phyloP scores from a whole-genome alignment of 805 yeast genomes.

The Saturnispora bothae region DNA sequence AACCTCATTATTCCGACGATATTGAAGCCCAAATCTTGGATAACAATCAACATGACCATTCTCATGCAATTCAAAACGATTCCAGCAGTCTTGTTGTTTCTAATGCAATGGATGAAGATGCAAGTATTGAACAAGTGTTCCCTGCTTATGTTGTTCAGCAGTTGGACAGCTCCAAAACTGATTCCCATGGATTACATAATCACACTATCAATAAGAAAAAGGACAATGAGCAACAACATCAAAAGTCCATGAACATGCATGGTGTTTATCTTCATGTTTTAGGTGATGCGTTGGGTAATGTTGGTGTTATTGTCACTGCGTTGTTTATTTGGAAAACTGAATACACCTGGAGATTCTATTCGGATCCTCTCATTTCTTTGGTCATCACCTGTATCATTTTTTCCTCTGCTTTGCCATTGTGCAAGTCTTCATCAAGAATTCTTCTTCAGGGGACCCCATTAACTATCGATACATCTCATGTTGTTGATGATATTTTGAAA shows the following conservation, averaged over 20 bases:
- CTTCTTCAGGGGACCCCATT: constrained; percentile 88
- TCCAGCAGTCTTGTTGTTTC: constrained; percentile 5
- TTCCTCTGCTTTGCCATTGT: constrained; percentile 83
- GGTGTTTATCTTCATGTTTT: constrained; percentile 93
- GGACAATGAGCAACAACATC: constrained; percentile 6
- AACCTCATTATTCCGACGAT: not conserved
- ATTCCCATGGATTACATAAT: not conserved
- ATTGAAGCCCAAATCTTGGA: not conserved
- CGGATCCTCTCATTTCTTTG: constrained; percentile 80
- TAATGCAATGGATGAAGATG: constrained; percentile 13
- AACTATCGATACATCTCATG: constrained; percentile 64
- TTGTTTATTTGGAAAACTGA: constrained; percentile 89
- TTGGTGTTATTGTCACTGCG: constrained; percentile 88
- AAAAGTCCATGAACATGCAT: constrained; percentile 84
- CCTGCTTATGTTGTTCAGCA: constrained; percentile 22
- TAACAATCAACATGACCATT: too few species aligned
- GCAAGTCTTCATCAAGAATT: constrained; percentile 77
- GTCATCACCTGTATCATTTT: constrained; percentile 82
- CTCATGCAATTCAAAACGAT: not conserved
- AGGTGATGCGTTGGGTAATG: constrained; percentile 93
- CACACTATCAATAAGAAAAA: constrained; percentile 5
- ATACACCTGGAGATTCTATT: constrained; percentile 74
- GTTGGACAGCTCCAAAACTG: constrained; percentile 12
- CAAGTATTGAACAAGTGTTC: constrained; percentile 21
- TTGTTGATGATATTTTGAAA: constrained; percentile 54